Base-by-base conservation (phyloP, 2,329 filamentous ascomycete species). In the Claviceps quebecensis region DNA sequence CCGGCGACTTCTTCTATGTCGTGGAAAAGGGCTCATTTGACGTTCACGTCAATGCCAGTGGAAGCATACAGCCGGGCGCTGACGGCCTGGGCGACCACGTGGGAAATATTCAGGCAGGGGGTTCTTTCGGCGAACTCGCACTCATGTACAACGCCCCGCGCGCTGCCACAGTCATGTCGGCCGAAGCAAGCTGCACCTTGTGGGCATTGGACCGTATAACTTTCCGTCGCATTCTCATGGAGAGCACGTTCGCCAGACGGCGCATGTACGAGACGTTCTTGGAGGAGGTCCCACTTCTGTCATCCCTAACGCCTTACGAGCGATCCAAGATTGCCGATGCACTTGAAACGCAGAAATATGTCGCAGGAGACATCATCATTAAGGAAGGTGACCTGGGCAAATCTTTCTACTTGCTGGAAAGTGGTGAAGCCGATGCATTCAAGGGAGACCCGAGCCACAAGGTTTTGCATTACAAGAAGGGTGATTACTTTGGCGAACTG, bases 91-190 rank as follows among this genome's bases (percentile, higher is more conserved):
- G 93, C 48, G 75, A 76, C 54, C 86, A 88, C 61, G 91, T 97
- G 29, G 82, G 81, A 59, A 82, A 77, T 39, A 94, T 94, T 53
- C 84, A 87, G 45, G 80, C 89, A 3, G 93, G 93, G 48, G 90
- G 90, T 55, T 95, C 89, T 4, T 98, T 98, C 67, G 93, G 93
- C 60, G 93, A 98, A 71, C 76, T 98, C 52, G 93, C 93, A 13
- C 76, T 98, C 61, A 97, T 98, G 93, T 97, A 98, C 73, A 96
- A 97, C 63, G 89, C 93, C 22, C 93, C 93, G 26, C 87, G 93
- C 63, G 93, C 93, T 43, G 93, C 93, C 3, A 97, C 93, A 0
- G 87, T 98, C 54, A 79, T 94, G 55, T 95, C 87, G 34, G 82
- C 84, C 13, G 87, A 94, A 61, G 66, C 83, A 3, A 72, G 78